phyloP scores from a whole-genome alignment of 177 flowering plant species.

The Vitis hybrid region DNA sequence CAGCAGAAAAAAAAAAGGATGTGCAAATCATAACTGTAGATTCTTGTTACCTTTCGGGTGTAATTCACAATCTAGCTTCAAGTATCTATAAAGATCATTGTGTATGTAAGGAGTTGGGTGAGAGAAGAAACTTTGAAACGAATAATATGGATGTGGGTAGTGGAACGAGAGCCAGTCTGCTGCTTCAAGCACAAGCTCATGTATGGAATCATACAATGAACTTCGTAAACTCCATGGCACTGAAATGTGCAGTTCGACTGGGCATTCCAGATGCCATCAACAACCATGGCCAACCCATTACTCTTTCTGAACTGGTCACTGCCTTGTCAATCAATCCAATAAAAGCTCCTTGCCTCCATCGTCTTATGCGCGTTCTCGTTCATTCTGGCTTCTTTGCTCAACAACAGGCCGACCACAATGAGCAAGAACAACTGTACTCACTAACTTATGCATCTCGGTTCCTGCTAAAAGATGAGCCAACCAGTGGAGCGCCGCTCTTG shows the following conservation, averaged over 20 bases:
- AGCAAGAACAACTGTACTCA: conserved; percentile 6
- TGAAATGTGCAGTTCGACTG: conserved; percentile 30
- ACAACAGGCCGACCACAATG: not conserved
- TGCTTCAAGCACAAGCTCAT: conserved; percentile 28
- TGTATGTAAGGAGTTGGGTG: too few species aligned
- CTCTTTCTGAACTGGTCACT: conserved; percentile 5
- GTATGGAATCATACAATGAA: conserved; percentile 21
- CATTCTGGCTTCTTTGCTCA: conserved; percentile 25
- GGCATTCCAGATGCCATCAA: conserved; percentile 32
- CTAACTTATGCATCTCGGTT: conserved; percentile 19
- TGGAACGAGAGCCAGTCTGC: conserved; percentile 2
- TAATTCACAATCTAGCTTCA: too few species aligned
- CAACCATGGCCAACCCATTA: conserved; percentile 24
- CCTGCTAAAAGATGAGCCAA: conserved; percentile 15
- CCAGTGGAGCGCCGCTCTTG: not conserved
- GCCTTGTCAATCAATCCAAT: conserved; percentile 9
- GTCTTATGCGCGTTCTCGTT: conserved; percentile 28
- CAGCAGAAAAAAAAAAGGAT: too few species aligned
- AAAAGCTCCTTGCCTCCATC: conserved; percentile 15
- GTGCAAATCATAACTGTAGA: too few species aligned
- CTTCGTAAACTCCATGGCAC: conserved; percentile 24
- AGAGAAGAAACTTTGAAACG: too few species aligned
- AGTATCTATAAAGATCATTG: too few species aligned
- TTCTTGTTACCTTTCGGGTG: too few species aligned
- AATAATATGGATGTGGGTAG: not conserved